Base-by-base conservation (phyloP, 2,329 filamentous ascomycete genomes). In the Diaporthe vaccinii region DNA sequence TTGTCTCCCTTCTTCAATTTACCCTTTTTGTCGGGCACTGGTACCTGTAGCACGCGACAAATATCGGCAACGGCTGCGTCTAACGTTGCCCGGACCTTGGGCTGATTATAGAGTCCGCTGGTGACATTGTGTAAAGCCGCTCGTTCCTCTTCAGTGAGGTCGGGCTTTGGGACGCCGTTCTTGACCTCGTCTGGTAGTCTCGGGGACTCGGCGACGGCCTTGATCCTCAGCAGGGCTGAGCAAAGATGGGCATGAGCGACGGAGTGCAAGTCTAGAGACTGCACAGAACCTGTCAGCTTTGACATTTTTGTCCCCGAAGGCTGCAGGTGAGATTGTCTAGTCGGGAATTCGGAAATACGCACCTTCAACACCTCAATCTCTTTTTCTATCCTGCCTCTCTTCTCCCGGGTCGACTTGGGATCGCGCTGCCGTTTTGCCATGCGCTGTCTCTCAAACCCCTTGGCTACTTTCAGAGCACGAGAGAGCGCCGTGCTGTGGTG, bases 401-500 rank as follows among this genome's bases (percentile, higher is more conserved):
- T 91, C 59, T 88, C 88, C 12, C 84, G 78, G 2, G 83, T 81
- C 22, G 84, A 79, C 70, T 85, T 86, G 71, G 85, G 84, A 39
- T 90, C 89, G 68, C 84, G 87, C 20, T 90, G 82, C 57, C 88
- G 86, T 82, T 91, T 93, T 76, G 92, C 89, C 76, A 94, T 88
- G 78, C 95, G 94, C 84, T 96, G 94, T 61, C 94, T 89, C 85
- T 96, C 94, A 80, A 95, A 93, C 62, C 92, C 92, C 81, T 94
- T 95, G 74, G 92, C 93, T 15, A 88, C 86, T 83, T 95, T 95
- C 76, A 96, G 87, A 0, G 92, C 93, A 75, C 91, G 89, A 76
- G 89, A 88, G 12, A 96, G 86, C 49, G 91, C 87, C 80, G 90
- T 91, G 77, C 89, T 87, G 79, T 88, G 85, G 78, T 89, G 88